phyloP scores from a whole-genome alignment of 139 green algal species.

The Picochlorum sp. region DNA sequence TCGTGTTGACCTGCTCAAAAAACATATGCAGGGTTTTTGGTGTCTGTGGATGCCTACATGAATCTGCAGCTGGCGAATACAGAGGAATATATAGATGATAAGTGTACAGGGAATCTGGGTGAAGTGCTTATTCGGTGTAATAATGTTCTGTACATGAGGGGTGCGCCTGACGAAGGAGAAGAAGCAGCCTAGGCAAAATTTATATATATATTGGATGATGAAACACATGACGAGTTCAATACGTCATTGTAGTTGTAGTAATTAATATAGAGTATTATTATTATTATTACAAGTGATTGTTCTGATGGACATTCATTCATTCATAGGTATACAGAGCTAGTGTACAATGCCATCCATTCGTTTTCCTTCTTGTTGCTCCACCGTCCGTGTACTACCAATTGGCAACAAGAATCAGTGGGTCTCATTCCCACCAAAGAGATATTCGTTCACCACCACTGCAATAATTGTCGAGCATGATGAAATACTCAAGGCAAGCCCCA shows the following conservation, averaged over 20 bases:
- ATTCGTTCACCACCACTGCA: slow-evolving; percentile 23
- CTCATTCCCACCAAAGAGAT: background rate
- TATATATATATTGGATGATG: no score
- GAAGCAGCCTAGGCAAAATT: slow-evolving; percentile 9
- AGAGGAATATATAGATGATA: slow-evolving; percentile 92
- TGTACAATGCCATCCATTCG: no score
- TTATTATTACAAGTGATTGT: no score
- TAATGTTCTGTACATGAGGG: slow-evolving; percentile 87
- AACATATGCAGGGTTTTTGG: slow-evolving; percentile 27
- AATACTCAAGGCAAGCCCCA: slow-evolving; percentile 42
- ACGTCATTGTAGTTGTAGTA: no score
- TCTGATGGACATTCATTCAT: background rate
- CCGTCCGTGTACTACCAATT: no score
- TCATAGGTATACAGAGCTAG: no score
- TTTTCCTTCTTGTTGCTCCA: no score
- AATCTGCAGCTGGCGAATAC: slow-evolving; percentile 81
- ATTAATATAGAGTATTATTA: no score
- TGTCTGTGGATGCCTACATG: slow-evolving; percentile 36
- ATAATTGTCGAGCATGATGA: slow-evolving; percentile 36
- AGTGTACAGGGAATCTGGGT: slow-evolving; percentile 85
- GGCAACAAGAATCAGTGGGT: no score
- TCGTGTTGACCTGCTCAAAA: background rate
- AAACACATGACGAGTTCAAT: no score
- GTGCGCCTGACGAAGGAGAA: slow-evolving; percentile 58
- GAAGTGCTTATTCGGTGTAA: slow-evolving; percentile 95